phyloP scores from a whole-genome alignment of 1,284 basidiomycete species.

The Filobasidium uniguttulatum region DNA sequence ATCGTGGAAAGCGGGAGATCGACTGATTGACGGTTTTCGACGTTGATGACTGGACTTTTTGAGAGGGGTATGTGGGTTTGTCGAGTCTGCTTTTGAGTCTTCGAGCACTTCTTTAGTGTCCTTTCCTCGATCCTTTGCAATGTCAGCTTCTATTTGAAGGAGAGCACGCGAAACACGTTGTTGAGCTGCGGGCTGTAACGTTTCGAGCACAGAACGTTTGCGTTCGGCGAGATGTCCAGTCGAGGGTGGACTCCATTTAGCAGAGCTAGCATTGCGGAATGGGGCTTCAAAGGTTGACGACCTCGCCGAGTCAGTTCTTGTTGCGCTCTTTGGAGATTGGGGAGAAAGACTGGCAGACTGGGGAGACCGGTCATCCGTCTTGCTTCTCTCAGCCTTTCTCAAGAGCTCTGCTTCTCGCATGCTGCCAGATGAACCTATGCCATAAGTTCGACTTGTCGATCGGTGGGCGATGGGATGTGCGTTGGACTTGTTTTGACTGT shows the following conservation, averaged over 20 bases:
- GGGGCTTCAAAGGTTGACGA: too few relatives aligned
- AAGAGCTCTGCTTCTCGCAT: conserved; percentile 11
- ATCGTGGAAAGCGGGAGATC: conserved; percentile 10
- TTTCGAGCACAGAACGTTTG: conserved; percentile 7
- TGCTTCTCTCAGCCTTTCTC: neutral
- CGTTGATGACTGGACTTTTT: neutral
- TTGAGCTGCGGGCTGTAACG: conserved; percentile 4
- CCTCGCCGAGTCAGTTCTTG: too few relatives aligned
- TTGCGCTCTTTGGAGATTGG: too few relatives aligned
- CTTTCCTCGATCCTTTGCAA: conserved; percentile 1
- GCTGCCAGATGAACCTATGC: conserved; percentile 6
- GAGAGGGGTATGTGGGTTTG: neutral
- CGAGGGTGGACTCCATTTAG: neutral
- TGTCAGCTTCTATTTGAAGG: conserved; percentile 9
- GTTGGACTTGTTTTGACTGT: neutral
- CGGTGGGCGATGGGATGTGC: neutral
- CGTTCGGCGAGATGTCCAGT: neutral
- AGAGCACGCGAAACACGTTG: conserved; percentile 5
- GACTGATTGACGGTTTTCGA: conserved; percentile 6
- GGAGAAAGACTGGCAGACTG: too few relatives aligned
- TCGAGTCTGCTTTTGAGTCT: neutral
- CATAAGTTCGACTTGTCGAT: conserved; percentile 1
- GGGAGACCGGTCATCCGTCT: too few relatives aligned
- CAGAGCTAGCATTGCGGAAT: too few relatives aligned
- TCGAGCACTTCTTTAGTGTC: neutral